Evolutionary conservation across 176 grass and related monocot genomes (phyloP).

Genomic region (Elaeis guineensis): DNA sequence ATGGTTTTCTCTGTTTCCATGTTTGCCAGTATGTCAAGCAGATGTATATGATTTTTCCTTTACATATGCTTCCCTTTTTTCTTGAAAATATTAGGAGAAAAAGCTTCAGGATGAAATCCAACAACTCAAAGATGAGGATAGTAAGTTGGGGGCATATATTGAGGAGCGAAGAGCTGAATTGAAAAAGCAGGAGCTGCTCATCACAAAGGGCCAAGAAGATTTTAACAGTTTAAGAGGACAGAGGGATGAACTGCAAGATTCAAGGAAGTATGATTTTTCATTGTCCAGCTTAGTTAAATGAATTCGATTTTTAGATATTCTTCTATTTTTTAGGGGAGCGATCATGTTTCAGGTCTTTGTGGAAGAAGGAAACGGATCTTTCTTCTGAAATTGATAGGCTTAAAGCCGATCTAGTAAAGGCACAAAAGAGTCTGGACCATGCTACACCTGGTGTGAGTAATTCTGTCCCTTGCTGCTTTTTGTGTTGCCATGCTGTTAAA

Average conservation of each 20-base stretch:
- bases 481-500: too few species aligned
- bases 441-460: constrained; percentile 74
- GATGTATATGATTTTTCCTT: constrained; percentile 1
- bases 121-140: constrained; percentile 72
- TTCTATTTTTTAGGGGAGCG: constrained; percentile 18
- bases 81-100: constrained; percentile 45
- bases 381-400: constrained; percentile 71
- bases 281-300: constrained; percentile 7
- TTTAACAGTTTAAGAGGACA: constrained; percentile 52
- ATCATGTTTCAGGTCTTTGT: constrained; percentile 66
- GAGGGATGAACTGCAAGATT: constrained; percentile 84
- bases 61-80: constrained; percentile 1
- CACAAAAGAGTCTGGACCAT: constrained; percentile 84
- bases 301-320: constrained; percentile 12
- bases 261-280: constrained; percentile 63
- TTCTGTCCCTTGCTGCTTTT: not conserved
- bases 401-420: constrained; percentile 65
- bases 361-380: constrained; percentile 77
- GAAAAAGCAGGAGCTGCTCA: constrained; percentile 39
- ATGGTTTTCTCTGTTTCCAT: too few species aligned
- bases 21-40: too few species aligned
- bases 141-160: constrained; percentile 46
- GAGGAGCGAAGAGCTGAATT: constrained; percentile 56
- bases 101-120: constrained; percentile 90
- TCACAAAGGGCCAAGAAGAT: constrained; percentile 51